Percentiles rank a stretch among this genome's conserved stretches.
Conservation (phyloP, 1,284 basidiomycete genomes). For the Malassezia yamatoensis region DNA sequence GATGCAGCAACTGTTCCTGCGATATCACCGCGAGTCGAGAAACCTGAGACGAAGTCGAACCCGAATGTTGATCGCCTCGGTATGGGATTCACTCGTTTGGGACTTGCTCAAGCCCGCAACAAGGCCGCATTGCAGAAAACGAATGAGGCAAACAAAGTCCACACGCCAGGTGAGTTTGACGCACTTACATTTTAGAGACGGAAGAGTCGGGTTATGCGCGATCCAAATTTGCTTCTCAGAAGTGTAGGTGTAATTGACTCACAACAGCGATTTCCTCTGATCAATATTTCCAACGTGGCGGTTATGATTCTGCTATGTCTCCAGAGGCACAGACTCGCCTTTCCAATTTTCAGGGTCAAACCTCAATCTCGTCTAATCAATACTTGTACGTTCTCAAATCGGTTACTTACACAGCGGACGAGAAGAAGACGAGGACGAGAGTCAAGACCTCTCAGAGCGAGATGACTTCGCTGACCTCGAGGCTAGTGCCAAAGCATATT, state of each 20-base stretch:
- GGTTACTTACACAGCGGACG: constrained; percentile 56
- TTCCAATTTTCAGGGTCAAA: constrained; percentile 78
- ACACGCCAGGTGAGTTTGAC: background rate
- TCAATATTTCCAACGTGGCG: constrained; percentile 86
- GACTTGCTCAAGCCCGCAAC: constrained; percentile 53
- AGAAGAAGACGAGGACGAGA: constrained; percentile 64
- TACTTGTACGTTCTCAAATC: constrained; percentile 50
- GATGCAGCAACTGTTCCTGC: constrained; percentile 23
- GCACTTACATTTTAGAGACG: constrained; percentile 10
- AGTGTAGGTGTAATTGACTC: constrained; percentile 50
- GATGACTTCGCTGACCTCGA: constrained; percentile 39
- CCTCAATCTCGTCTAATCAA: constrained; percentile 70
- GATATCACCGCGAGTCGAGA: constrained; percentile 9
- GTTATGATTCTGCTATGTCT: constrained; percentile 67
- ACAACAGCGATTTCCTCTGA: constrained; percentile 65
- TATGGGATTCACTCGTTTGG: constrained; percentile 72
- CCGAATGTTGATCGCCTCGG: constrained; percentile 60
- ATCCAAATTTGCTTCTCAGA: constrained; percentile 81
- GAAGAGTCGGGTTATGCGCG: constrained; percentile 66
- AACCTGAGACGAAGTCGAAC: constrained; percentile 48
- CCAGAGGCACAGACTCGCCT: constrained; percentile 72
- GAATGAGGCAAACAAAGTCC: constrained; percentile 11
- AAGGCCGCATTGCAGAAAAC: constrained; percentile 26
- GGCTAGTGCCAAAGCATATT: constrained; percentile 41
- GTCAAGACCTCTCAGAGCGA: constrained; percentile 18